Evolutionary conservation across 2,329 filamentous ascomycete species (phyloP).

Genomic region (Orbilia quercus): DNA sequence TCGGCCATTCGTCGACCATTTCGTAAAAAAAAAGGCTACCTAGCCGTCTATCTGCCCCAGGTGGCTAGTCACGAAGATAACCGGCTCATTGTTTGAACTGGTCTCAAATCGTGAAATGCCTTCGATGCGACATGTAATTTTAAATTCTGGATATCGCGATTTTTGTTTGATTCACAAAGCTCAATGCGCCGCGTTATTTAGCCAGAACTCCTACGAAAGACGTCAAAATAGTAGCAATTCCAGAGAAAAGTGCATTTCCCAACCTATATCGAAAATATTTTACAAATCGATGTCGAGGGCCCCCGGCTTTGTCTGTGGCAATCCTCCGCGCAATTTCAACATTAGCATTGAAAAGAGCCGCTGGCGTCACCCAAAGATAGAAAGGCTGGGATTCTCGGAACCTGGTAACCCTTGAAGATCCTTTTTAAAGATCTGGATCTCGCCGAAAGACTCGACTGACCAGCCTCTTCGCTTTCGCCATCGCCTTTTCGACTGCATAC

Average conservation of each 20-base stretch:
- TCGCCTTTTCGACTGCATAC: neutral
- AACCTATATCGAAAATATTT: neutral
- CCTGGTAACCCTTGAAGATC: conserved; percentile 10
- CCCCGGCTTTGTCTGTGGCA: conserved; percentile 5
- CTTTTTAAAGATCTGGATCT: conserved; percentile 2
- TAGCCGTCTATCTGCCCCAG: neutral
- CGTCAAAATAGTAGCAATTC: conserved; percentile 4
- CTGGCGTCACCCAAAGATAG: conserved; percentile 14
- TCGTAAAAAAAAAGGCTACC: neutral
- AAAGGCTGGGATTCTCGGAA: conserved; percentile 14
- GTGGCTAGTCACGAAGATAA: conserved; percentile 4
- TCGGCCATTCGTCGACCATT: no score
- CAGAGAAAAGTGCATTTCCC: neutral
- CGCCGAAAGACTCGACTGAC: neutral
- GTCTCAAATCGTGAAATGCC: conserved; percentile 11
- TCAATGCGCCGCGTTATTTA: conserved; percentile 37
- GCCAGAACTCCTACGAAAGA: conserved; percentile 15
- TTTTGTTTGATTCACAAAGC: conserved; percentile 15
- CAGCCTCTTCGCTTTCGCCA: conserved; percentile 10
- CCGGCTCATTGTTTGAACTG: neutral
- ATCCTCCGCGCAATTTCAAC: conserved; percentile 13
- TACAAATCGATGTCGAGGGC: neutral
- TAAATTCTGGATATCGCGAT: conserved; percentile 21
- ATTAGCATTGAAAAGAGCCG: conserved; percentile 8
- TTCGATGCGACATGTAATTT: neutral